Percentiles rank a stretch among this genome's conserved stretches.
Evolutionary conservation across 345 rosid species (phyloP).

Genomic region (Eucalyptus fibrosa): DNA sequence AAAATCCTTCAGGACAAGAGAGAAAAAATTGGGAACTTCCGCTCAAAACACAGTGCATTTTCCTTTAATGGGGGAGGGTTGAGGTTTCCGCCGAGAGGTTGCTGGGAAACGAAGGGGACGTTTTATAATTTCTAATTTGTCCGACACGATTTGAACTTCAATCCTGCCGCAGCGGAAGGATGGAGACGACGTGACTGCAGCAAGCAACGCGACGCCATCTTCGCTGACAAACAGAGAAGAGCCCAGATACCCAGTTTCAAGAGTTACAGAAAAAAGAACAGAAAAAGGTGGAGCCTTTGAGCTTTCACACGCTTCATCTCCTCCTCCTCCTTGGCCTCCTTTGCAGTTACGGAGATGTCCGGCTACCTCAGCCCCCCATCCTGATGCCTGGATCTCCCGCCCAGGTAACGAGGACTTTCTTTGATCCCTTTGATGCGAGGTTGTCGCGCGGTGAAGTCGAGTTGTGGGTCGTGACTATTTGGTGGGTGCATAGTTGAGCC

Average conservation of each 20-base stretch:
- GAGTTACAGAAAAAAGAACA: background rate
- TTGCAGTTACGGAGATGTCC: background rate
- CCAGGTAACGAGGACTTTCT: background rate
- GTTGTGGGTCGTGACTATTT: background rate
- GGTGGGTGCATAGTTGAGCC: background rate
- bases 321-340: background rate
- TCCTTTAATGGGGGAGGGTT: background rate
- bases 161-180: background rate
- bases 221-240: background rate
- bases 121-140: background rate
- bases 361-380: background rate
- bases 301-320: background rate
- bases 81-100: background rate
- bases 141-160: background rate
- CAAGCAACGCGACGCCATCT: background rate
- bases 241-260: background rate
- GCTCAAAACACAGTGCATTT: background rate
- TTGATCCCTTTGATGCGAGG: background rate
- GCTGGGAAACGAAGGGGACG: background rate
- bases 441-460: background rate
- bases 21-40: fast-evolving
- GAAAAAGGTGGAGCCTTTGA: background rate
- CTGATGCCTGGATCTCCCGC: background rate
- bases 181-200: background rate
- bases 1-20: background rate